Percentiles rank a stretch among this genome's conserved stretches.
Evolutionary conservation across 805 yeast genomes (phyloP).

Genomic region (Suhomyces pyralidae): DNA sequence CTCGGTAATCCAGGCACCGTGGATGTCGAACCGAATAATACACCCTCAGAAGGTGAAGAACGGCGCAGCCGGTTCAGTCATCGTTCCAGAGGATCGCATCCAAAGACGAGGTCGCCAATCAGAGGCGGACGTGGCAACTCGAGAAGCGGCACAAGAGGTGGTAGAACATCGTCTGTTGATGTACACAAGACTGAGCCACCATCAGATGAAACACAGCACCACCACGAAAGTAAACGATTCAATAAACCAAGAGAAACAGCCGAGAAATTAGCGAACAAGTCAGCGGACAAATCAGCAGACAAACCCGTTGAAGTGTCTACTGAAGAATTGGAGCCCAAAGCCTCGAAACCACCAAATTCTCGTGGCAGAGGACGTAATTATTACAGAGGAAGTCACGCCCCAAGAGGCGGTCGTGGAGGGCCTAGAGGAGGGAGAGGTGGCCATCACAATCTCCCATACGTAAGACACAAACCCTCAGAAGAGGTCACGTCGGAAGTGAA

Average conservation of each 20-base stretch:
- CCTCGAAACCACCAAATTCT: not conserved
- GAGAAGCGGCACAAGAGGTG: not conserved
- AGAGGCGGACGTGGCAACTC: not conserved
- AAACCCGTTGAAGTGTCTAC: not conserved
- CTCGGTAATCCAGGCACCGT: not conserved
- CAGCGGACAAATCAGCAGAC: not conserved
- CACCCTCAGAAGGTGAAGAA: not conserved
- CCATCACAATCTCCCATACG: constrained; percentile 19
- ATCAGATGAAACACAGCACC: not conserved
- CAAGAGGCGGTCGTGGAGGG: constrained; percentile 10
- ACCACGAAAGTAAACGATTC: not conserved
- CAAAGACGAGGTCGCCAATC: not conserved
- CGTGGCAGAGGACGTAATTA: constrained; percentile 14
- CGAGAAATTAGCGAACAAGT: not conserved
- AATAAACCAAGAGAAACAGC: not conserved
- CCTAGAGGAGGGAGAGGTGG: constrained; percentile 16
- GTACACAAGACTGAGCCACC: not conserved
- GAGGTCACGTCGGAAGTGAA: not conserved
- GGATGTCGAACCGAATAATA: not conserved
- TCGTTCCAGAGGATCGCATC: constrained; percentile 1
- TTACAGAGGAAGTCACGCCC: not conserved
- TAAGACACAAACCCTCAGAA: constrained; percentile 14
- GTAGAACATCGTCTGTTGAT: not conserved
- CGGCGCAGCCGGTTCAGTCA: not conserved
- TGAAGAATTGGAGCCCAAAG: not conserved